Conservation (phyloP, 116 monocot genomes). For the Phalaenopsis hybrid region DNA sequence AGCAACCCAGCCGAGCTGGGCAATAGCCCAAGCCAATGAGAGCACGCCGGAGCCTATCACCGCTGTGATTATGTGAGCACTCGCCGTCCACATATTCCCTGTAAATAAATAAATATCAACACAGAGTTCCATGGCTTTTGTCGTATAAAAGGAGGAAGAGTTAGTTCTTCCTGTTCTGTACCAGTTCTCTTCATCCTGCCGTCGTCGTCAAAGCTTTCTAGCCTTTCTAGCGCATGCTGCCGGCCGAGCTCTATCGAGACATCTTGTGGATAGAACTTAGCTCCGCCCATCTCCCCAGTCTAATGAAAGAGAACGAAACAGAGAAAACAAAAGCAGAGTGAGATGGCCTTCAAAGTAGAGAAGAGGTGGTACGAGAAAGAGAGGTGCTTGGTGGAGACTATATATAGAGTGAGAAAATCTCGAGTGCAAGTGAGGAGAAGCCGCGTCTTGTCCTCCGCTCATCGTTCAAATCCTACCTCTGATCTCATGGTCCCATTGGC, state of each 20-base stretch:
- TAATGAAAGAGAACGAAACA: not conserved
- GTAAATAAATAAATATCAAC: not conserved
- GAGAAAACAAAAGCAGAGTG: no score
- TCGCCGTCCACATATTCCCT: constrained; percentile 45
- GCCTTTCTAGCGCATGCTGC: not conserved
- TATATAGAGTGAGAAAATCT: no score
- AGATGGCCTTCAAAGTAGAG: no score
- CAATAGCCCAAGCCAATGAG: constrained; percentile 50
- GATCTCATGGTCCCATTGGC: no score
- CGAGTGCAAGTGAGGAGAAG: not conserved
- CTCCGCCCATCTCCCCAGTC: not conserved
- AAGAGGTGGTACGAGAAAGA: no score
- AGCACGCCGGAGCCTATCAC: constrained; percentile 59
- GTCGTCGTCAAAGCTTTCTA: constrained; percentile 27
- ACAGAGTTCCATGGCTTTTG: not conserved
- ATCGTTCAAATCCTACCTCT: no score
- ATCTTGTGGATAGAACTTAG: not conserved
- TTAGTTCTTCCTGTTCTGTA: not conserved
- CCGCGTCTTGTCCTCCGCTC: no score
- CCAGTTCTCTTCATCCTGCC: constrained; percentile 27
- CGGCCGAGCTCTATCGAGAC: constrained; percentile 9
- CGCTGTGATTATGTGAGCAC: constrained; percentile 48
- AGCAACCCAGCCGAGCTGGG: constrained; percentile 47
- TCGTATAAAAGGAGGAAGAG: not conserved
- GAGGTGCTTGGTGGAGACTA: not conserved